Evolutionary conservation across 371 early-diverging fungal species (phyloP), one percentile per base, ranked within the genome.

Genomic region (Blakeslea trispora): DNA sequence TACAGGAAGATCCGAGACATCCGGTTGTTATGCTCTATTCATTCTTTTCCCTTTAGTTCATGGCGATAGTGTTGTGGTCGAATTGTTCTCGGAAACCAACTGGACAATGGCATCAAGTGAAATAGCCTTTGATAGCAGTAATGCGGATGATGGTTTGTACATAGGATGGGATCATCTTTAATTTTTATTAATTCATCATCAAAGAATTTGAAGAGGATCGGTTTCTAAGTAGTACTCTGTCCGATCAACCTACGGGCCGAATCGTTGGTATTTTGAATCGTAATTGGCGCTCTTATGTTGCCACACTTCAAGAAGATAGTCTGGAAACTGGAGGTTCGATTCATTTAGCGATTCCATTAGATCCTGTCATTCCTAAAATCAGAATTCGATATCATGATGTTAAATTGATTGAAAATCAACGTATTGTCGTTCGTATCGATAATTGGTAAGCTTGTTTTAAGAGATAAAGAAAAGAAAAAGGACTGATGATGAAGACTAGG

Each of bases 391-490:
- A 95, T 40, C 82, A 89, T 34, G 90, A 95, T 59, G 81, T 84
- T 1, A 72, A 82, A 18, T 57, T 72, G 14, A 84, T 97, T 11
- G 70, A 78, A 4, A 83, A 85, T 32, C 82, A 88, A 52, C 82
- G 96, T 41, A 93, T 97, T 55, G 89, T 95, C 35, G 95, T 95
- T 6, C 86, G 90, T 8, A 88, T 97, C 43, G 97, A 97, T 65
- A 75, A 77, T 11, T 97, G 97, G 97, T 71, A 70, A 53, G 3
- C n/a, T n/a, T n/a, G n/a, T n/a, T n/a, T n/a, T n/a, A n/a, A n/a
- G n/a, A 47, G 24, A 13, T 6, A 37, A 13, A 11, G 11, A 2
- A 37, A 11, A 13, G 35, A 43, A 31, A 48, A 15, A 15, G n/a
- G 18, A 17, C 17, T 1, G 34, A 19, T 28, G 7, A 28, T 28